Base-by-base conservation (phyloP, 441 rosid genomes). In the Melastoma candidum region DNA sequence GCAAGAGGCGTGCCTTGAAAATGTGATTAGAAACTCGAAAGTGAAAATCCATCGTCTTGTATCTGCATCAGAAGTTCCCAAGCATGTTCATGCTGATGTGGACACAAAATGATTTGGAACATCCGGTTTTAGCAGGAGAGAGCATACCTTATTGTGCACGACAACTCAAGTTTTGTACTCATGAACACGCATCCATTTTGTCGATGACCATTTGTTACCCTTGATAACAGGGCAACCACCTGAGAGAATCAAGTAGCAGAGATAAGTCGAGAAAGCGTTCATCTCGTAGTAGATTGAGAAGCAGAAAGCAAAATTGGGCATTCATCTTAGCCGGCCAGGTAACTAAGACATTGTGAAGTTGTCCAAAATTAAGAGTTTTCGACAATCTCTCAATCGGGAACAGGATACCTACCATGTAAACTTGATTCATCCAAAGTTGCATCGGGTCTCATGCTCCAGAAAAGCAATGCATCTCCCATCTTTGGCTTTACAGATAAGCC, bases 401-500 rank as follows among this genome's bases (percentile, higher is more conserved):
- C 7, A 43, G 7, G 22, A 17, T 39, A 48, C 83, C 54, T 66
- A 89, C 99, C 95, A 61, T 89, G 99, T 64, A 89, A 77, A 72
- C 99, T 89, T 59, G 90, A 63, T 54, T 88, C 78, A 73, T 93
- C 97, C 7, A 70, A 66, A 26, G 93, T 47, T 58, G 82, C 87
- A 71, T 93, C 97, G 26, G 96, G 97, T 52, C 72, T 80, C 90
- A 82, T 89, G 76, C 93, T 93, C 90, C 90, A 93, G 68, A 93
- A 89, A 48, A 89, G 82, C 70, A 89, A 74, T 12, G 99, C 95
- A 71, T 89, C 83, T 0, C 97, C 99, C 93, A 76, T 84, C 70
- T 74, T 89, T 22, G 97, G 96, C 72, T 89, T 93, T 46, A 93
- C 68, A 2, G 97, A 76, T 46, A 93, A 90, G 12, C 96, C 97